A percentile compares a stretch with the other conserved stretches of the same genome.
Conservation (phyloP, 2,329 filamentous ascomycete genomes). For the Didymella glomerata region DNA sequence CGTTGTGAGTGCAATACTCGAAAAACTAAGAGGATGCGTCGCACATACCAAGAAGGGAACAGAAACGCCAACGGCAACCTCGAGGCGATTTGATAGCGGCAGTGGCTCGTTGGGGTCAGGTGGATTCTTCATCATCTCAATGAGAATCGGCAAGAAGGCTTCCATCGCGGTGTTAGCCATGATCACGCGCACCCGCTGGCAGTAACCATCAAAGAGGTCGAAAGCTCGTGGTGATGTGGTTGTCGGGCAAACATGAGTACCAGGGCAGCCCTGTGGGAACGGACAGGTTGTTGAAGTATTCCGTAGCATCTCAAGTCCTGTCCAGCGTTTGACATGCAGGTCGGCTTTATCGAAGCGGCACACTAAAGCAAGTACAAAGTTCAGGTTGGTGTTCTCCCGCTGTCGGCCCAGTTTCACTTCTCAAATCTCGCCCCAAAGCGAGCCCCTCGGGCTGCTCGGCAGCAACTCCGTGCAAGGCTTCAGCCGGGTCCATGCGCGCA, state of each 20-base stretch:
- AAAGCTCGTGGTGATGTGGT: not conserved
- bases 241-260: not conserved
- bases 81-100: not conserved
- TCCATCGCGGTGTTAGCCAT: conserved; percentile 5
- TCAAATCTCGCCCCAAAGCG: not conserved
- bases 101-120: conserved; percentile 3
- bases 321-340: conserved; percentile 3
- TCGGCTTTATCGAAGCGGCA: not conserved
- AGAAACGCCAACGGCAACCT: conserved; percentile 3
- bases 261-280: not conserved
- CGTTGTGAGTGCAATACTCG: not conserved
- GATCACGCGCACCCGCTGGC: not conserved
- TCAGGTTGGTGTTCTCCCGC: conserved; percentile 4
- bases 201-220: not conserved
- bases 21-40: not conserved
- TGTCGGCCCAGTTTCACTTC: conserved; percentile 3
- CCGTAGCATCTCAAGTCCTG: not conserved
- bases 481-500: not conserved
- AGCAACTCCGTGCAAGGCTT: not conserved
- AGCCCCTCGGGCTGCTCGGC: not conserved
- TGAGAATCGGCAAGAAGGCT: conserved; percentile 2
- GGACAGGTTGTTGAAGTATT: not conserved
- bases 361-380: not conserved
- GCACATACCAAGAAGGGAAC: conserved; percentile 6
- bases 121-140: conserved; percentile 8